Conservation (phyloP, 2,329 filamentous ascomycete genomes). For the Xylaria sp. region DNA sequence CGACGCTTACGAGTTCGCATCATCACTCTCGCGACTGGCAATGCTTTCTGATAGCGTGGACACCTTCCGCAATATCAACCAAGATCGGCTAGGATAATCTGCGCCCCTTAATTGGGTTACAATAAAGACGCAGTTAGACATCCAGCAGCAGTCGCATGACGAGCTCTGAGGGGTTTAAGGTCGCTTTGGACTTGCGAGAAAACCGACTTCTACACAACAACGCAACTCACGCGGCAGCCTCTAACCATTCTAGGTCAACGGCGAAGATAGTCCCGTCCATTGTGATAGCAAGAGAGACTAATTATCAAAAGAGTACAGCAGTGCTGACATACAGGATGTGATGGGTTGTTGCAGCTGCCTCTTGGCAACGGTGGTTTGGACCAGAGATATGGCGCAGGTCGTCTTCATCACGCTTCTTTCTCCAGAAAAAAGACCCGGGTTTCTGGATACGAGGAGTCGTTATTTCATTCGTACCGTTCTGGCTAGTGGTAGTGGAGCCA, state of each 20-base stretch:
- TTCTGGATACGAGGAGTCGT: background rate
- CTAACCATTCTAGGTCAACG: background rate
- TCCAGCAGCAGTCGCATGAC: background rate
- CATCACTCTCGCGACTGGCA: background rate
- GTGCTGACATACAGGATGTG: background rate
- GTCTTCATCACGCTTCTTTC: background rate
- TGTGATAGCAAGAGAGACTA: background rate
- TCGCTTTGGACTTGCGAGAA: background rate
- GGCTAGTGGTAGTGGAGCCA: background rate
- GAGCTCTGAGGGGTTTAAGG: background rate
- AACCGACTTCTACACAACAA: background rate
- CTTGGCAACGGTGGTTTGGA: background rate
- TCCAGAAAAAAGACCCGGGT: background rate
- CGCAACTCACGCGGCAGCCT: background rate
- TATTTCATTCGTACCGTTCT: background rate
- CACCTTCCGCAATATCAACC: background rate
- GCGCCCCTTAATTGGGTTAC: slow-evolving; percentile 1
- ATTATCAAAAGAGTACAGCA: background rate
- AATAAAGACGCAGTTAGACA: background rate
- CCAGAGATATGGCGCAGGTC: background rate
- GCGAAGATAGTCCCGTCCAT: background rate
- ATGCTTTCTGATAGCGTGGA: background rate
- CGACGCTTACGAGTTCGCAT: background rate
- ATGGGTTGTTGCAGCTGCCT: background rate
- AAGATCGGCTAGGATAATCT: background rate